Base-by-base conservation (phyloP, 2,329 filamentous ascomycete genomes). In the Colletotrichum higginsianum region DNA sequence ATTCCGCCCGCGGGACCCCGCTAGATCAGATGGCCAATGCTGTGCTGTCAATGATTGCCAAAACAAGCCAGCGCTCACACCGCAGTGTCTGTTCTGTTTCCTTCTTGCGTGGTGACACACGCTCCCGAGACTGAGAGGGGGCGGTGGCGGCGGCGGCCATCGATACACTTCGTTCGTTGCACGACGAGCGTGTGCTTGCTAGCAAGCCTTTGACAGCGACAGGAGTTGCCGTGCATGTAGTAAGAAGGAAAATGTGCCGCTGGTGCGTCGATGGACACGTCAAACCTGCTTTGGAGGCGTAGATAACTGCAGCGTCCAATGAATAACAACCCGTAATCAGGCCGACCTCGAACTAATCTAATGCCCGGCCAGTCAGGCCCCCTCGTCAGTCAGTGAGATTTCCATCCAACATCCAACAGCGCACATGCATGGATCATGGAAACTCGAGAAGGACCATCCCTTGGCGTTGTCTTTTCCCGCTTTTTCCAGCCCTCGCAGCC, bases 11-110 rank as follows among this genome's bases (percentile, higher is more conserved):
- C 62, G 42, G 57, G 2, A 7, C 16, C n/a, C 63, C 49, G 53
- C 38, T 38, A 46, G 12, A 61, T 71, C 68, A 46, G 68, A 67
- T 46, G 64, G 52, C 40, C 61, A 38, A 40, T 53, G 52, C 46
- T 53, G 40, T 30, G 50, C 68, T 63, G 64, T 52, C 46, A 55
- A 46, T 46, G 57, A 42, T 35, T 67, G 49, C 67, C 64, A 67
- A 47, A 23, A 2, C 12, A n/a, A 26, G 40, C 38, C 46, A 26
- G 40, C 30, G n/a, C 35, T 38, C 35, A 38, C 35, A 8, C 53
- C 47, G 47, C 40, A 44, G 23, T 44, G 35, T 56, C 52, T 61
- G 57, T 53, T 50, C 52, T n/a, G n/a, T 23, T 53, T 50, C 44
- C 15, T 26, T 23, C 52, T 38, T 46, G 30, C n/a, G 21, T 21